Evolutionary conservation across 257 asterid species (phyloP).

Genomic region (Echium plantagineum): DNA sequence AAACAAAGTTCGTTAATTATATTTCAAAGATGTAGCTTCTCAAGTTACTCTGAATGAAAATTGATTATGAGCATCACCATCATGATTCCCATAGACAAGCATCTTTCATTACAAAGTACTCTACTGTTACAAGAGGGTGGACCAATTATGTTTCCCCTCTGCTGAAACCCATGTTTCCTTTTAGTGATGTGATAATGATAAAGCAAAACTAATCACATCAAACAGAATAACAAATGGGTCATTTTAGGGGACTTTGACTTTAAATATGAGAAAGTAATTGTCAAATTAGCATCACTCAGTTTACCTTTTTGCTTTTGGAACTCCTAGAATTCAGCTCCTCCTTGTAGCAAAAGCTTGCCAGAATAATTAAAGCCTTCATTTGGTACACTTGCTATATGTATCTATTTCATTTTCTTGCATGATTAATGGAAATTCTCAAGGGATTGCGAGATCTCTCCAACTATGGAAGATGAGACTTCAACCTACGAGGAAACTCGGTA

Average conservation of each 20-base stretch:
- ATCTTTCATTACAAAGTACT: background rate
- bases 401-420: no score
- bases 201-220: slow-evolving; percentile 14
- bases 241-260: slow-evolving; percentile 18
- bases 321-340: slow-evolving; percentile 33
- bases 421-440: no score
- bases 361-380: background rate
- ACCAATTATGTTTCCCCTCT: slow-evolving; percentile 18
- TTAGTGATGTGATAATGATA: slow-evolving; percentile 13
- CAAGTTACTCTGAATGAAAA: no score
- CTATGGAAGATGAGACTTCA: no score
- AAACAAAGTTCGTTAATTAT: no score
- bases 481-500: no score
- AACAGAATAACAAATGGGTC: slow-evolving; percentile 25
- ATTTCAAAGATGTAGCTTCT: no score
- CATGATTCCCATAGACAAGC: background rate
- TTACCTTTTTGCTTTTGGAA: slow-evolving; percentile 42
- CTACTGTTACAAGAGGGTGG: slow-evolving; percentile 19
- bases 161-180: slow-evolving; percentile 35
- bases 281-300: slow-evolving; percentile 14
- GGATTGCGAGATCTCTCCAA: no score
- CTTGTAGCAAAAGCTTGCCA: slow-evolving; percentile 21
- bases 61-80: background rate
- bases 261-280: slow-evolving; percentile 22
- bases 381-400: background rate